Evolutionary conservation across 371 early-diverging fungal genomes (phyloP).

Genomic region (Mitosporidium daphniae): DNA sequence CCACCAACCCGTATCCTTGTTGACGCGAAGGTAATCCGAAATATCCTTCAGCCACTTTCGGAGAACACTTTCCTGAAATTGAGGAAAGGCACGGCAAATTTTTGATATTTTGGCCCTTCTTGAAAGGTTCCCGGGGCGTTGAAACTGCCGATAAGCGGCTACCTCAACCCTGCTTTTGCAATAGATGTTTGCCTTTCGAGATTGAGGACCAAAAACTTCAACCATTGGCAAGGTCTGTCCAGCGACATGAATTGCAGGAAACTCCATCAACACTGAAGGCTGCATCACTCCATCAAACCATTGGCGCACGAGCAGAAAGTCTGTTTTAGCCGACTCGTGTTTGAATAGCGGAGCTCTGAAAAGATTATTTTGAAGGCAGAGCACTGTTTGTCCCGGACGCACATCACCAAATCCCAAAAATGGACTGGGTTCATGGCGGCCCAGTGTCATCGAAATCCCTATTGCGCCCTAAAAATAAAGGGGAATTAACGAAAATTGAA

Average conservation of each 20-base stretch:
- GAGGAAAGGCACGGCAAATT: conserved; percentile 8
- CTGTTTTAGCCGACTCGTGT: conserved; percentile 27
- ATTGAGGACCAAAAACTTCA: conserved; percentile 87
- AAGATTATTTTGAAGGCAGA: conserved; percentile 67
- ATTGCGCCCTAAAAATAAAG: too few species aligned
- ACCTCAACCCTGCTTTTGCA: conserved; percentile 68
- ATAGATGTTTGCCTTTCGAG: conserved; percentile 62
- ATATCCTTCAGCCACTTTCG: conserved; percentile 42
- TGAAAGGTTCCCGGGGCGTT: conserved; percentile 6
- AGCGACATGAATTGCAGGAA: conserved; percentile 12
- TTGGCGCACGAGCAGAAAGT: conserved; percentile 32
- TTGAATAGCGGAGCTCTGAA: conserved; percentile 73
- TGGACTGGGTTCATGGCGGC: conserved; percentile 88
- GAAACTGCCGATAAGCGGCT: conserved; percentile 13
- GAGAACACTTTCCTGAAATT: conserved; percentile 10
- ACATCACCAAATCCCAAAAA: conserved; percentile 86
- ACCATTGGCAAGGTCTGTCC: conserved; percentile 85
- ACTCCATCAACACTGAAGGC: not conserved
- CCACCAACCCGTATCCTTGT: conserved; percentile 68
- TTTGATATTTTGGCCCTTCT: conserved; percentile 10
- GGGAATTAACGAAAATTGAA: too few species aligned
- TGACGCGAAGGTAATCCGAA: conserved; percentile 55
- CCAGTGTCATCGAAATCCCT: too few species aligned
- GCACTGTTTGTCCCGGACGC: conserved; percentile 45
- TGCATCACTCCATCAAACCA: conserved; percentile 2